These are phyloP conservation scores for Cylindrotheca closterium DNA, from an alignment of 108 stramenopile species.

Conservation along the genomic window DNA sequence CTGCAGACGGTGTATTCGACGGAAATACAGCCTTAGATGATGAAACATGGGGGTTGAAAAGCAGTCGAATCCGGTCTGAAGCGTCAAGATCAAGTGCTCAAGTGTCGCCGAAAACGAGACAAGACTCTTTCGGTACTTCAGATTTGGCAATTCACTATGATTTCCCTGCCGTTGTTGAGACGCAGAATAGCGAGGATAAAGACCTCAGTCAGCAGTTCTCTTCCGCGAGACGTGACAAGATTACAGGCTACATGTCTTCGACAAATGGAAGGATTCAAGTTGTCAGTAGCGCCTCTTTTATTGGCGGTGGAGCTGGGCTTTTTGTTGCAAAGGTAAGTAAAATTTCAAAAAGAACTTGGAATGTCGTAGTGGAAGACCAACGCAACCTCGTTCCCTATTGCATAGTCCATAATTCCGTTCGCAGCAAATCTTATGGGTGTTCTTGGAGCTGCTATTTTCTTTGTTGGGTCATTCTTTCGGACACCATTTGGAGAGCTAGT, in stretches of 20 bases:
- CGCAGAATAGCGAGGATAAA: conserved; percentile 13
- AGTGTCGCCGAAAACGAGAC: too few species aligned
- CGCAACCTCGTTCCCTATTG: too few species aligned
- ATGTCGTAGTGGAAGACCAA: too few species aligned
- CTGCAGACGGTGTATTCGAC: too few species aligned
- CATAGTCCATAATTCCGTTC: conserved; percentile 28
- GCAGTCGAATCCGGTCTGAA: too few species aligned
- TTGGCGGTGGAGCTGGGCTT: conserved; percentile 48
- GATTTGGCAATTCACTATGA: conserved; percentile 54
- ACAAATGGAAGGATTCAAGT: conserved; percentile 51
- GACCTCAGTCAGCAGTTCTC: conserved; percentile 30
- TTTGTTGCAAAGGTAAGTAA: conserved; percentile 62
- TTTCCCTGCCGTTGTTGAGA: conserved; percentile 16
- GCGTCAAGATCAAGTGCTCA: too few species aligned
- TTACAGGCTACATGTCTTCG: conserved; percentile 69
- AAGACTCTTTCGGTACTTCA: too few species aligned
- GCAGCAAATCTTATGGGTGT: conserved; percentile 21
- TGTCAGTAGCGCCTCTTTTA: conserved; percentile 38
- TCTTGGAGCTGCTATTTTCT: conserved; percentile 30
- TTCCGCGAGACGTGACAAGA: conserved; percentile 65
- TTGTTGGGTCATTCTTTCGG: conserved; percentile 54
- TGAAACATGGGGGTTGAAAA: too few species aligned
- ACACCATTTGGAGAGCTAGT: conserved; percentile 77
- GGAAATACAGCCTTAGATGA: too few species aligned
- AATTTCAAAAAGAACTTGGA: too few species aligned